Evolutionary conservation across 1,284 basidiomycete genomes (phyloP), one percentile per base, ranked within the genome.

Genomic region (Mycosarcoma mackinlayi): DNA sequence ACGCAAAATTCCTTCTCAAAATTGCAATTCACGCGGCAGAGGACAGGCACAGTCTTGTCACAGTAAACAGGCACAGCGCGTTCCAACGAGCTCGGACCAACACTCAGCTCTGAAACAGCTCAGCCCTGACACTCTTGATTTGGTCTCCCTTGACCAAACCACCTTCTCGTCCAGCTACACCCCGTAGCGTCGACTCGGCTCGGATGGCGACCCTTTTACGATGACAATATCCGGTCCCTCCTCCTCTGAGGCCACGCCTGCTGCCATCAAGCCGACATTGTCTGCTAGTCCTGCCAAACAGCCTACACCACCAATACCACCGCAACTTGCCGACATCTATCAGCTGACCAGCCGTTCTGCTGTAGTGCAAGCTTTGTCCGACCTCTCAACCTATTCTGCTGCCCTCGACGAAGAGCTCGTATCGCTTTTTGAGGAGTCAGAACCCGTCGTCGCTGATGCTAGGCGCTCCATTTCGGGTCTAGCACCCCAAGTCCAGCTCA

Each of bases 341-440:
- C 63, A 57, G 27, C 59, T 77, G 18, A 73, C 69, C 37, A 70
- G 61, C 30, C 56, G 72, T 11, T 59, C 68, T 14, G 60, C 66
- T 3, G 65, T 77, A 3, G 53, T 71, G 0, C 67, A 86, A 19
- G 71, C 75, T 11, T 80, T 86, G 5, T 78, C 84, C 7, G 86
- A 87, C 21, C 87, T 92, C 33, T 89, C 93, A 73, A 87, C 89
- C 13, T 88, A 92, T 80, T 92, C 94, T 77, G 86, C 89, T 31
- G 86, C 89, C 24, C 87, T 94, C 16, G 91, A 92, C 11, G 86
- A 87, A 48, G 89, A 90, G n/a, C 87, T 95, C 47, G 86, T 90
- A 4, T 86, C 88, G 42, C 85, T 94, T 24, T 86, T 95, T 21
- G 87, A 89, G 38, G 86, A 89, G 57, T 73, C 75, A 7, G 40